Base-by-base conservation (phyloP, 2,329 filamentous ascomycete genomes). In the Leptographium flavum region DNA sequence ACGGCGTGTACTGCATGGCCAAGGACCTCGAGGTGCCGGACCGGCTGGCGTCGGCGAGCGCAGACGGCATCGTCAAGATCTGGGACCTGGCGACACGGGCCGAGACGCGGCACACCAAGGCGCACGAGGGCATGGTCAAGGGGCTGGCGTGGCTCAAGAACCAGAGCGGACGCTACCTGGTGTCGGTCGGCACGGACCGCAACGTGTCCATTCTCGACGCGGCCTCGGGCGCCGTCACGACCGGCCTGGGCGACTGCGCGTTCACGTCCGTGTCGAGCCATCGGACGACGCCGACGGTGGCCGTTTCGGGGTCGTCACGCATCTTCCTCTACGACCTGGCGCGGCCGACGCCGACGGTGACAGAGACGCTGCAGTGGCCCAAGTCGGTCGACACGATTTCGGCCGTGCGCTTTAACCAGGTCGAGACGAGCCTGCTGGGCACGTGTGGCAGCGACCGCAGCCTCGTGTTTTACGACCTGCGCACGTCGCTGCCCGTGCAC, bases 91-190 rank as follows among this genome's bases (percentile, higher is more conserved):
- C 79, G 9, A 80, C 70, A 45, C 69, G 76, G 47, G 74, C 81
- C n/a, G 81, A 90, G 57, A 70, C 76, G 36, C 87, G 81, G 76
- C 72, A 81, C 53, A 73, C 73, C 1, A 76, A 83, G 51, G 90
- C 87, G 22, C 93, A 98, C 60, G 85, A 94, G 36, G 94, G 94
- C 54, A 81, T 95, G 38, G 86, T 96, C 54, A 94, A 94, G 68
- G 84, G 83, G 14, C 71, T 95, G 59, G 83, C 81, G 54, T 98
- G 90, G 83, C 94, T 87, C 3, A 74, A 77, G 38, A 86, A 94
- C 55, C 76, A 81, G 57, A 32, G 14, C 21, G 43, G 49, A 3
- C 49, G 50, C 21, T 47, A 45, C 21, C 49, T 53, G 2, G 52
- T 53, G 14, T 53, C 52, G 3, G 48, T 47, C 59, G 87, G 84